Evolutionary conservation across 129 eudicot genomes (phyloP).

Genomic region (Pittosporum tobira): DNA sequence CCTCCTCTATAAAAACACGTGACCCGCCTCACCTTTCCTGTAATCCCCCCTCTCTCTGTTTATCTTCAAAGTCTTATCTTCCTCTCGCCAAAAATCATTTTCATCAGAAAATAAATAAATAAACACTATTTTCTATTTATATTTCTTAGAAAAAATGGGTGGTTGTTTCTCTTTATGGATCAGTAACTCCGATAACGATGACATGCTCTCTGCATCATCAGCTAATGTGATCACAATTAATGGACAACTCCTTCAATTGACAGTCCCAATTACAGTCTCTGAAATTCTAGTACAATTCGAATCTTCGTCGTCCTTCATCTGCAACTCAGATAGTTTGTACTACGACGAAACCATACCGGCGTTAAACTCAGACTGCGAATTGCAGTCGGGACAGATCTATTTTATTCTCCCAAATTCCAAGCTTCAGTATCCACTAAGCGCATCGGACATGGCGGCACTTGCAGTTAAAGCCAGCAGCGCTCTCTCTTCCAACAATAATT

Average conservation of each 20-base stretch:
- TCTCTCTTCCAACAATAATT: conserved; percentile 8
- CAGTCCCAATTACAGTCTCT: conserved; percentile 32
- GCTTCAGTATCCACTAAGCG: conserved; percentile 37
- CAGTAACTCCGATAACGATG: conserved; percentile 8
- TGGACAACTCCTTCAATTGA: conserved; percentile 32
- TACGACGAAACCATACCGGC: conserved; percentile 38
- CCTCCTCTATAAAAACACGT: not conserved
- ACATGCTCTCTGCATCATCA: not conserved
- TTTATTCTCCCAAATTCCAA: conserved; percentile 39
- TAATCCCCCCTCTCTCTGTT: not conserved
- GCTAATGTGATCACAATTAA: conserved; percentile 29
- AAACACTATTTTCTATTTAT: no score
- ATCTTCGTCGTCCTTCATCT: conserved; percentile 27
- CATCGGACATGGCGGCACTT: conserved; percentile 65
- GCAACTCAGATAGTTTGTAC: conserved; percentile 50
- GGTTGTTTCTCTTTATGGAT: conserved; percentile 31
- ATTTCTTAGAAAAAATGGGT: conserved; percentile 27
- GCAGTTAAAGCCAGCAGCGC: conserved; percentile 72
- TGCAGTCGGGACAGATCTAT: conserved; percentile 53
- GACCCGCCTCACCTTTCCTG: not conserved
- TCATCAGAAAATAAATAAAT: not conserved
- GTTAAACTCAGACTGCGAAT: conserved; percentile 25
- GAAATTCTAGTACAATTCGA: conserved; percentile 23
- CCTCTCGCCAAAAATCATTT: not conserved
- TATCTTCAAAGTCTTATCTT: no score